Percentiles rank a stretch among this genome's conserved stretches.
phyloP scores from a whole-genome alignment of 2,329 filamentous ascomycete genomes.

The Aspergillus terreus region DNA sequence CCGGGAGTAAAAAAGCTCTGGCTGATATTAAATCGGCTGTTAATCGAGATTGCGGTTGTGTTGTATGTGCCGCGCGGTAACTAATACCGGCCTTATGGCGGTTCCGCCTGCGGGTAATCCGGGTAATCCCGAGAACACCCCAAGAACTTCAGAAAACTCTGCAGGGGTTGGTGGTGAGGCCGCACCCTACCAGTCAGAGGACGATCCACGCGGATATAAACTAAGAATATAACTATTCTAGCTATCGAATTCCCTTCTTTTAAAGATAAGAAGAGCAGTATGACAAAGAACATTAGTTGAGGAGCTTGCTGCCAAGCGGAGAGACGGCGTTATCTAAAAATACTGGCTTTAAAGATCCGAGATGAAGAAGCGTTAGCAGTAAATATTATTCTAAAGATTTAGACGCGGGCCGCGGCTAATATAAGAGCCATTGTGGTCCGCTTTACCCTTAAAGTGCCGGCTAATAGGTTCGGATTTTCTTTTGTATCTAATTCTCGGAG shows the following conservation, averaged over 20 bases:
- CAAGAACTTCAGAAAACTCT: neutral
- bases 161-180: neutral
- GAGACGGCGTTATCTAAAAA: too few relatives aligned
- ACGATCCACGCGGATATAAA: neutral
- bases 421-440: too few relatives aligned
- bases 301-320: too few relatives aligned
- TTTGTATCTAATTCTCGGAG: too few relatives aligned
- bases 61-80: slow-evolving; percentile 10
- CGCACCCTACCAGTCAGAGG: neutral
- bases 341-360: too few relatives aligned
- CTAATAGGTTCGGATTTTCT: too few relatives aligned
- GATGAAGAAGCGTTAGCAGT: too few relatives aligned
- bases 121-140: neutral
- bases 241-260: neutral
- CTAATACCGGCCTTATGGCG: slow-evolving; percentile 7
- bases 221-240: neutral
- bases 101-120: slow-evolving; percentile 7
- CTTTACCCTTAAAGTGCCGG: too few relatives aligned
- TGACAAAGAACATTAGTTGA: too few relatives aligned
- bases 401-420: too few relatives aligned
- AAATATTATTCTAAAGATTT: too few relatives aligned
- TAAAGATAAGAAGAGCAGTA: neutral
- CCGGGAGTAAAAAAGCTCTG: too few relatives aligned
- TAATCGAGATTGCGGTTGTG: neutral
- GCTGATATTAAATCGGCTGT: neutral